Conservation (phyloP, 2,329 filamentous ascomycete species). For the Paraconiothyrium sp. region DNA sequence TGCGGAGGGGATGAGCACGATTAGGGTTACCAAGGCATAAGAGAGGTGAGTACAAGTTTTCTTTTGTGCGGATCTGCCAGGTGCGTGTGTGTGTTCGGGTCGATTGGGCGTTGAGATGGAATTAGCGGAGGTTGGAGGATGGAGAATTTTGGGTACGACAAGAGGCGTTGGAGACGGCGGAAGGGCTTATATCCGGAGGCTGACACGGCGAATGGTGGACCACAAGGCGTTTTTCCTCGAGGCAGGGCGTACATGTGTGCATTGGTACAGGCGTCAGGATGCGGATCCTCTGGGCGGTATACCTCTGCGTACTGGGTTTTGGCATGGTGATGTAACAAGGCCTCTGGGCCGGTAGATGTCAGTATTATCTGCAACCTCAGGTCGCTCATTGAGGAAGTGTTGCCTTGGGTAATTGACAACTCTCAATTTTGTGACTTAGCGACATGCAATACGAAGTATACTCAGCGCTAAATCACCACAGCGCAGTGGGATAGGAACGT, state of each 20-base stretch:
- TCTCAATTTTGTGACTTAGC: no score
- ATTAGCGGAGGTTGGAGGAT: background rate
- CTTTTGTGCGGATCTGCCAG: background rate
- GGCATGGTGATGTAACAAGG: background rate
- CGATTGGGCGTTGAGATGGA: background rate
- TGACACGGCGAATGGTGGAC: no score
- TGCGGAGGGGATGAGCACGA: conserved; percentile 1
- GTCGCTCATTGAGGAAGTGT: no score
- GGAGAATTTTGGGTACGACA: background rate
- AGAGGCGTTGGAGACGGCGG: background rate
- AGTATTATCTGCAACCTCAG: no score
- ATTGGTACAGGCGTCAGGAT: background rate
- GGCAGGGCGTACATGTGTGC: background rate
- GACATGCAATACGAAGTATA: no score
- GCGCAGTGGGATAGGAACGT: background rate
- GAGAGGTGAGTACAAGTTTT: background rate
- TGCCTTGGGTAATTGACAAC: no score
- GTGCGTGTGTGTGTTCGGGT: background rate
- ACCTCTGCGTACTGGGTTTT: background rate
- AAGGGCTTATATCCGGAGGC: no score
- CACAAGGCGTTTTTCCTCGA: background rate
- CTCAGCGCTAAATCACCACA: background rate
- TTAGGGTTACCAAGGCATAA: conserved; percentile 8
- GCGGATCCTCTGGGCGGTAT: background rate
- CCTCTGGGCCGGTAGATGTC: background rate